Conservation (phyloP, 2,329 filamentous ascomycete genomes). For the Ophiostoma novo-ulmi region DNA sequence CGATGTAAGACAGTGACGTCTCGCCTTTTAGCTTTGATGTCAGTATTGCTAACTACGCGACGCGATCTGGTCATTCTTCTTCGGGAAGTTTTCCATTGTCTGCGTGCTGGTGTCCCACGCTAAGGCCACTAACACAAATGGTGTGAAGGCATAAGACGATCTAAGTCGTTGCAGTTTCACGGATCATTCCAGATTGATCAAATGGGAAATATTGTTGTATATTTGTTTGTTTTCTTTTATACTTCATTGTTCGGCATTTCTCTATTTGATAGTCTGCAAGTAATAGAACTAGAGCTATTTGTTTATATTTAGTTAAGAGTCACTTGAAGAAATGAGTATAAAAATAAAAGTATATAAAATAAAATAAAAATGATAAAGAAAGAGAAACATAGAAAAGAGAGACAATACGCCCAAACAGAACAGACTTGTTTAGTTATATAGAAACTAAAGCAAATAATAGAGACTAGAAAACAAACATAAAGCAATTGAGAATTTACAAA, state of each 20-base stretch:
- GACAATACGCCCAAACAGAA: too few relatives aligned
- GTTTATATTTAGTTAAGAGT: too few relatives aligned
- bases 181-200: neutral
- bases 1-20: slow-evolving; percentile 4
- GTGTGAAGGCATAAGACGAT: slow-evolving; percentile 14
- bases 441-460: too few relatives aligned
- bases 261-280: too few relatives aligned
- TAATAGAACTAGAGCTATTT: too few relatives aligned
- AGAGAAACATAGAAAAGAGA: neutral
- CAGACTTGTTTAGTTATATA: too few relatives aligned
- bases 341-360: neutral
- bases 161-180: neutral
- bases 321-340: neutral
- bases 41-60: neutral
- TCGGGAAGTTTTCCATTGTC: slow-evolving; percentile 1
- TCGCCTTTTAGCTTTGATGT: neutral
- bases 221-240: neutral
- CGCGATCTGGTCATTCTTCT: slow-evolving; percentile 3
- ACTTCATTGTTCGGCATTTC: neutral
- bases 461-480: too few relatives aligned
- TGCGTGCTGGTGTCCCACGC: neutral
- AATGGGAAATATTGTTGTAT: neutral
- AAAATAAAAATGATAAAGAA: neutral
- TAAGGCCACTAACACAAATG: slow-evolving; percentile 18
- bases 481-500: too few relatives aligned